Conservation (phyloP, 148 eudicot species). For the Chenopodium album region DNA sequence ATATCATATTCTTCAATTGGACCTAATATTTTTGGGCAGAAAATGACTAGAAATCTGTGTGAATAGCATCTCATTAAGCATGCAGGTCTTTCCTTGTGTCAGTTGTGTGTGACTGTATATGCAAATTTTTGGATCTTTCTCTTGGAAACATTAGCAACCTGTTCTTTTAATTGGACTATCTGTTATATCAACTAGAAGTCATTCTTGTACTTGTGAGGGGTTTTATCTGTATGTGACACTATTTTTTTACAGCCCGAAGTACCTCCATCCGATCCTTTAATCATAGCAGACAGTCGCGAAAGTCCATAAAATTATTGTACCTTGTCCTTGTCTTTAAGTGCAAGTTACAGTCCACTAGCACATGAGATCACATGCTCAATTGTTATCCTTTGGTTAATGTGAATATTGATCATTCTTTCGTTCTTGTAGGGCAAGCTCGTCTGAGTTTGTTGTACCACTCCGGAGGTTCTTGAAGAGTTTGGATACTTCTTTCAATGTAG, state of each 20-base stretch:
- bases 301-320: not conserved
- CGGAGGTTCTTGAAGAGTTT: conserved; percentile 67
- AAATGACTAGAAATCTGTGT: not conserved
- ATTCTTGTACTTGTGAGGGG: not conserved
- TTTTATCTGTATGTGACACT: not conserved
- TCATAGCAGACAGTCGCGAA: not conserved
- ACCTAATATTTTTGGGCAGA: not conserved
- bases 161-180: not conserved
- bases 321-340: not conserved
- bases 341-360: not conserved
- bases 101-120: not conserved
- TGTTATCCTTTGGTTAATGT: not conserved
- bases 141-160: not conserved
- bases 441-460: conserved; percentile 74
- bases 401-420: not conserved
- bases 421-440: conserved; percentile 63
- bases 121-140: not conserved
- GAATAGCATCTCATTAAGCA: not conserved
- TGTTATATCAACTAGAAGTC: not conserved
- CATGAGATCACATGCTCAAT: not conserved
- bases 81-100: not conserved
- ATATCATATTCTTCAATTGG: not conserved
- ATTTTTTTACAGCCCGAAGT: not conserved
- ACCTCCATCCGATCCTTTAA: not conserved
- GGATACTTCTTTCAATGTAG: conserved; percentile 47